Percentiles rank a stretch among this genome's conserved stretches.
Conservation (phyloP, 2,329 filamentous ascomycete genomes). For the Lasiodiplodia sp. region DNA sequence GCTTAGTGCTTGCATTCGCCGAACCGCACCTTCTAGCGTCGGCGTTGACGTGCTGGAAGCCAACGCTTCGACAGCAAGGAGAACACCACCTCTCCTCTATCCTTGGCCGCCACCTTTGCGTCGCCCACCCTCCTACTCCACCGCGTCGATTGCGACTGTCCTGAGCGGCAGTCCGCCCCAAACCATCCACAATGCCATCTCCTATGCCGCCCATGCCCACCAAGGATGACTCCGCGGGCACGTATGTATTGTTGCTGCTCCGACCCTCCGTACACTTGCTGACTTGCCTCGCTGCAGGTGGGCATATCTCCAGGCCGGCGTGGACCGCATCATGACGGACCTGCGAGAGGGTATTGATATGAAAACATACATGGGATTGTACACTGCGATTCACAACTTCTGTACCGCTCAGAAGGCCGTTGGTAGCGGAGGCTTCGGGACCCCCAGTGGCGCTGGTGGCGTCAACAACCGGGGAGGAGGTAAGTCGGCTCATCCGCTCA, state of each 20-base stretch:
- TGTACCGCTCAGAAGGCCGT: conserved; percentile 97
- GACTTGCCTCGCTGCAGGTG: conserved; percentile 64
- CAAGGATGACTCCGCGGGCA: conserved; percentile 67
- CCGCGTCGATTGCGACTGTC: conserved; percentile 1
- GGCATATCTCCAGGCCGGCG: conserved; percentile 86
- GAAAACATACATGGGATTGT: conserved; percentile 96
- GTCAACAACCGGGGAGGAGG: conserved; percentile 74
- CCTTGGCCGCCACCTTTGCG: neutral
- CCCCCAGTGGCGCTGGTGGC: conserved; percentile 32
- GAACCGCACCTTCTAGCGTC: neutral
- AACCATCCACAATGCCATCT: conserved; percentile 29
- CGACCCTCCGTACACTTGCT: neutral
- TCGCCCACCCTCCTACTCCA: neutral
- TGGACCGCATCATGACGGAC: conserved; percentile 92
- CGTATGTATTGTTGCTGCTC: conserved; percentile 56
- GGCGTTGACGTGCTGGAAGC: conserved; percentile 8
- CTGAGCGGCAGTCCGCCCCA: neutral
- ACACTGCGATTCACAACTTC: conserved; percentile 98
- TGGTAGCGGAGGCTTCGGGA: conserved; percentile 58
- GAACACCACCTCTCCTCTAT: conserved; percentile 2
- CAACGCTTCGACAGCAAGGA: neutral
- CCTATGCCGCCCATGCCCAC: conserved; percentile 56
- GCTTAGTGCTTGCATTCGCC: conserved; percentile 15
- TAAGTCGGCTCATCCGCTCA: conserved; percentile 12
- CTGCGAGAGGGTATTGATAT: conserved; percentile 93